Base-by-base conservation (phyloP, 108 stramenopile genomes). In the Cylindrotheca fusiformis region DNA sequence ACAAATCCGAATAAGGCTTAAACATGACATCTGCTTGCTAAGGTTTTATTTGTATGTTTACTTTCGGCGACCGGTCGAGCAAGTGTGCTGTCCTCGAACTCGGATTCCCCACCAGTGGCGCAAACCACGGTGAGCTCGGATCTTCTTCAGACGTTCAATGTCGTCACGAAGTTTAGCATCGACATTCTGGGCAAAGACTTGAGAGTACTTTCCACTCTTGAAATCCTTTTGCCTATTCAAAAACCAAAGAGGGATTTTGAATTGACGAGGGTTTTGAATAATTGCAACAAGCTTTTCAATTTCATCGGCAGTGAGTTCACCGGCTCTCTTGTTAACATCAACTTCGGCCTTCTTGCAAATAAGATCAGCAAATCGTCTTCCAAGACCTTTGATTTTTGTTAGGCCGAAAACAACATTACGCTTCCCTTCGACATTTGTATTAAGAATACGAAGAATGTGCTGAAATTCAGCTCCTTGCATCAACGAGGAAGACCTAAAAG, bases 361-460 rank as follows among this genome's bases (percentile, higher is more conserved):
- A 45, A 99, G 72, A 78, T 97, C 94, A 53, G 97, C 80, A 63
- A 99, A 97, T 70, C 99, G 97, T 60, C 97, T 95, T 68, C 99
- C 99, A 48, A 99, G 87, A 82, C 99, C 99, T 71, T 85, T 94
- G 73, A 99, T 97, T 77, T 96, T 94, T 53, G 99, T 99, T 64
- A 99, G 77, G 71, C 93, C 97, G 73, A 96, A 98, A 72, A 97
- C 96, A 47, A 97, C 96, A 86, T 97, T 98, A 62, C 95, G 82
- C 86, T 96, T 94, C 76, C 99, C 99, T 79, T 98, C 97, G 61
- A 99, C 95, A 91, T 99, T 99, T 49, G 99, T 99, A 86, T 99
- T 99, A 72, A 99, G 97, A 76, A 99, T 96, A 98, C 99, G 99
- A 73, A 99, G 90, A 82, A 99, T 99, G 95, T 98, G 97, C 90